These are phyloP conservation scores for Echeveria elegans DNA, from an alignment of 164 flowering plant genomes.

Conservation along the genomic window DNA sequence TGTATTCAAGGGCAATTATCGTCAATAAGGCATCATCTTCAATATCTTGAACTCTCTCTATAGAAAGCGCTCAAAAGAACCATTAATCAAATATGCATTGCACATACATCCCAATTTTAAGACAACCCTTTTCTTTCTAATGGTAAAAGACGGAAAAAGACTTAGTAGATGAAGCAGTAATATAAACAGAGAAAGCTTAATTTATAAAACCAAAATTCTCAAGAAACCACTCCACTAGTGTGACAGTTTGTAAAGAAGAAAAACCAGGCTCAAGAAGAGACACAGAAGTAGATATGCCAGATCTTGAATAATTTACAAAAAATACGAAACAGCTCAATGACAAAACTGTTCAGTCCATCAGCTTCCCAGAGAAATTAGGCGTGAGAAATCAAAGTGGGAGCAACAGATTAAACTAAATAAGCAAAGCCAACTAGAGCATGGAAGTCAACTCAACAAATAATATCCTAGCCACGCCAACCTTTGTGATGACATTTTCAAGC, in stretches of 20 bases:
- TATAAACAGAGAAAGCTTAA: neutral
- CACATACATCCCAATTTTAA: too few species aligned
- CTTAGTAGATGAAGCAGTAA: neutral
- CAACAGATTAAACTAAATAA: too few species aligned
- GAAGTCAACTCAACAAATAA: neutral
- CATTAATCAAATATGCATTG: too few species aligned
- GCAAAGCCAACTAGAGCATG: neutral
- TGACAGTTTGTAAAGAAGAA: neutral
- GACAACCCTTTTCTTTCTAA: too few species aligned
- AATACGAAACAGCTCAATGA: neutral
- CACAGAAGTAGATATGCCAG: neutral
- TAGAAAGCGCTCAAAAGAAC: too few species aligned
- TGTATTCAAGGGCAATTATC: too few species aligned
- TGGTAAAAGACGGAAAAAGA: too few species aligned
- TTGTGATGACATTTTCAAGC: slow-evolving; percentile 69
- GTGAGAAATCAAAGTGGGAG: neutral
- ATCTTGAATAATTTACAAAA: too few species aligned
- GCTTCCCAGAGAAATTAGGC: neutral
- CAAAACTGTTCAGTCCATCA: neutral
- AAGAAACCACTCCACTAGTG: neutral
- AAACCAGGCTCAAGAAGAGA: neutral
- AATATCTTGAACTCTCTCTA: too few species aligned
- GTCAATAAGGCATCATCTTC: too few species aligned
- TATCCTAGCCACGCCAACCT: slow-evolving; percentile 29
- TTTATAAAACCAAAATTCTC: neutral